Evolutionary conservation across 78 protist genomes (phyloP).

Genomic region (Cavenderia fasciculata): DNA sequence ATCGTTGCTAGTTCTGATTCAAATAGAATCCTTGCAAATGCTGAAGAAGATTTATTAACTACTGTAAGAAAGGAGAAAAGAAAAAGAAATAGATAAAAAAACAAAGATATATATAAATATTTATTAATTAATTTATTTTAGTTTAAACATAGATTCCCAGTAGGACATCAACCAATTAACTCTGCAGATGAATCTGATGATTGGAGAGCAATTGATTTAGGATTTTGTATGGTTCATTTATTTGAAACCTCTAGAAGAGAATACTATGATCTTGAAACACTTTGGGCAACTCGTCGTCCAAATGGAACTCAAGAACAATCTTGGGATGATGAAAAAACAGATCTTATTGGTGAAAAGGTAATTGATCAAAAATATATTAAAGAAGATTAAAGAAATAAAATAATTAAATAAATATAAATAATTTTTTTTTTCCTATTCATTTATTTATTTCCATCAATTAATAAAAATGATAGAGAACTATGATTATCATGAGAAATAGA

Average conservation of each 20-base stretch:
- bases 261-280: conserved; percentile 59
- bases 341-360: conserved; percentile 6
- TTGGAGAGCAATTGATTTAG: conserved; percentile 37
- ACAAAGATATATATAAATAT: too few species aligned
- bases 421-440: too few species aligned
- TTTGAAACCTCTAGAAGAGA: conserved; percentile 58
- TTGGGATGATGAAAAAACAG: conserved; percentile 73
- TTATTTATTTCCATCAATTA: too few species aligned
- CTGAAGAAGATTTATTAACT: conserved; percentile 37
- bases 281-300: conserved; percentile 56
- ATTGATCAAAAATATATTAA: neutral
- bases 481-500: conserved; percentile 34
- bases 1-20: conserved; percentile 67
- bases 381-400: too few species aligned
- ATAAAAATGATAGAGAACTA: conserved; percentile 51
- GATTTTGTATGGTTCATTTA: conserved; percentile 26
- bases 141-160: neutral
- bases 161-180: conserved; percentile 14
- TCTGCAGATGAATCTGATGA: conserved; percentile 12
- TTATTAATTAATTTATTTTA: neutral
- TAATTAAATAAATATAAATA: too few species aligned
- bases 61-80: neutral
- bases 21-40: conserved; percentile 15
- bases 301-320: conserved; percentile 2
- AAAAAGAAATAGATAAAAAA: too few species aligned